Base-by-base conservation (phyloP, 2,329 filamentous ascomycete species). In the Monosporascus sp. region DNA sequence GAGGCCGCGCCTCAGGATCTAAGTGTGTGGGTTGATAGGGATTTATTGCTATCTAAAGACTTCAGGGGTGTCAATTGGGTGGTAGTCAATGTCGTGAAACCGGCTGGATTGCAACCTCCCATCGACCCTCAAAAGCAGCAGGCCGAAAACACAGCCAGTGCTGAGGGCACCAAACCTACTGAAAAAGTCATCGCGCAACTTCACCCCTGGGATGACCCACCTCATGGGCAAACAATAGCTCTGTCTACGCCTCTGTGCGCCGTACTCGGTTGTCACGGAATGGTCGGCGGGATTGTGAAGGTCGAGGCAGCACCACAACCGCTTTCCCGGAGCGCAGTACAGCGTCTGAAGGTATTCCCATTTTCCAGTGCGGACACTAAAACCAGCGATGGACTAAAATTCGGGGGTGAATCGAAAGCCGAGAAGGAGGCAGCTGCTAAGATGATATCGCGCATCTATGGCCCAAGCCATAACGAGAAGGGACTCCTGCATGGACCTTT, bases 281-380 rank as follows among this genome's bases (percentile, higher is more conserved):
- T 96, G 49, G 88, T 96, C 9, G 94, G 94, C 14, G 90, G 91
- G 1, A 83, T 97, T 42, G 81, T 96, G 52, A 90, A 93, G 56
- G 79, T 99, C 31, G 91, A 97, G 66, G 85, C 89, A 9, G 92
- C 93, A 1, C 84, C 89, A 15, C 74, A 80, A 41, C 88, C 87
- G 50, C 73, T 90, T n/a, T 77, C 85, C 6, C 83, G 84, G 54
- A 84, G 82, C 41, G 77, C 82, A 0, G 74, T 90, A 5, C 77
- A 79, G 52, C 74, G 82, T 5, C 72, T 97, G 53, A 92, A 89
- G 61, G 75, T 99, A 2, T 89, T 88, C 52, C 94, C 94, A 0
- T 97, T 97, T 63, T 78, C 83, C 3, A 73, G 78, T 1, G 70
- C 74, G 47, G 71, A 72, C 22, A 72, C 77, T 3, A 85, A 83